These are phyloP conservation scores for Kodamaea alishanica DNA, from an alignment of 1,139 yeast genomes.

Conservation along the genomic window DNA sequence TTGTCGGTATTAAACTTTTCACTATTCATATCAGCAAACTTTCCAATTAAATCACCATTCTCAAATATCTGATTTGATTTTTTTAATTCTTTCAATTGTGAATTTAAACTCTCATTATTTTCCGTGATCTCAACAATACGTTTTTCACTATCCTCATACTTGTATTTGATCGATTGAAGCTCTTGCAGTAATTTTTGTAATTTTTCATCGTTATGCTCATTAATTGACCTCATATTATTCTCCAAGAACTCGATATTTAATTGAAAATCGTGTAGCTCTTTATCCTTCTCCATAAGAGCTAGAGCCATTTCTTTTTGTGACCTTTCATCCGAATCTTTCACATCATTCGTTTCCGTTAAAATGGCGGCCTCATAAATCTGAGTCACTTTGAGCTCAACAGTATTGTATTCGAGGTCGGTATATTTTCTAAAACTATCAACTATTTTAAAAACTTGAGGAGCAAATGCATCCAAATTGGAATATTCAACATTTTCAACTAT, in stretches of 20 bases:
- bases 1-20: constrained; percentile 33
- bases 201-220: constrained; percentile 28
- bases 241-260: constrained; percentile 42
- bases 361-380: no score
- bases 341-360: no score
- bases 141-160: constrained; percentile 18
- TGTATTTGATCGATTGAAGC: constrained; percentile 19
- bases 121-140: constrained; percentile 12
- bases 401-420: no score
- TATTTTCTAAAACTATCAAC: no score
- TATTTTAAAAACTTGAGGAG: no score
- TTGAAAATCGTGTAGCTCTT: constrained; percentile 31
- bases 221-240: constrained; percentile 36
- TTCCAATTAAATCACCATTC: constrained; percentile 16
- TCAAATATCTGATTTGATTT: constrained; percentile 16
- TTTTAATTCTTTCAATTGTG: constrained; percentile 17
- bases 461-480: no score
- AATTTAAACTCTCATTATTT: constrained; percentile 18
- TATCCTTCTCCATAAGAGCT: constrained; percentile 26
- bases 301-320: not conserved
- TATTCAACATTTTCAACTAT: no score
- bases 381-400: no score
- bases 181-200: constrained; percentile 21
- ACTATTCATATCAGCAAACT: constrained; percentile 23
- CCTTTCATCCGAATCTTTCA: not conserved